Evolutionary conservation across 306 rosid species (phyloP).

Genomic region (Begonia masoniana): DNA sequence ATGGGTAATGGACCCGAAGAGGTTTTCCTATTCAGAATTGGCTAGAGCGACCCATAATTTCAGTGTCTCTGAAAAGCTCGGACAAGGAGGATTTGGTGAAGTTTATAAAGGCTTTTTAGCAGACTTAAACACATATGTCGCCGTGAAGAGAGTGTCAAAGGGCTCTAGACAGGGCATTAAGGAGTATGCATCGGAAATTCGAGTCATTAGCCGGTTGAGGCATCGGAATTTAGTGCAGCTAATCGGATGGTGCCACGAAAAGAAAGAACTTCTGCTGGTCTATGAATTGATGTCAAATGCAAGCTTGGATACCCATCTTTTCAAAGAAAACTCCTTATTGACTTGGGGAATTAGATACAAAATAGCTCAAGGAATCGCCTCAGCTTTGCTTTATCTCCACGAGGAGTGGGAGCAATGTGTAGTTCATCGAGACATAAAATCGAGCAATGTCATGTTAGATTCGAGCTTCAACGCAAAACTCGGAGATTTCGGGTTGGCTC

Average conservation of each 20-base stretch:
- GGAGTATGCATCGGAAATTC: slow-evolving; percentile 16
- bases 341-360: slow-evolving; percentile 5
- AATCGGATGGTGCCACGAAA: slow-evolving; percentile 14
- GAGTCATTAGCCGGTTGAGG: slow-evolving; percentile 12
- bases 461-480: slow-evolving; percentile 12
- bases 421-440: slow-evolving; percentile 13
- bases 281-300: slow-evolving; percentile 13
- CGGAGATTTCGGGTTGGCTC: slow-evolving; percentile 18
- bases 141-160: slow-evolving; percentile 12
- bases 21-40: slow-evolving; percentile 9
- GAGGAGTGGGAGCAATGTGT: slow-evolving; percentile 19
- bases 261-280: slow-evolving; percentile 6
- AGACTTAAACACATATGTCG: slow-evolving; percentile 3
- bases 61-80: slow-evolving; percentile 6
- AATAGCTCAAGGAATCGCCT: slow-evolving; percentile 10
- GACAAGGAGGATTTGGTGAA: slow-evolving; percentile 16
- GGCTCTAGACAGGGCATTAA: slow-evolving; percentile 9
- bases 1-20: slow-evolving; percentile 7
- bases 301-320: slow-evolving; percentile 9
- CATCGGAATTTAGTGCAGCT: slow-evolving; percentile 16
- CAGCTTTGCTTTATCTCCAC: slow-evolving; percentile 11
- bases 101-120: slow-evolving; percentile 13
- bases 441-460: slow-evolving; percentile 20
- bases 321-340: slow-evolving; percentile 1
- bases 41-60: slow-evolving; percentile 8